phyloP scores from a whole-genome alignment of 345 rosid species.

The Eucalyptus caleyi region DNA sequence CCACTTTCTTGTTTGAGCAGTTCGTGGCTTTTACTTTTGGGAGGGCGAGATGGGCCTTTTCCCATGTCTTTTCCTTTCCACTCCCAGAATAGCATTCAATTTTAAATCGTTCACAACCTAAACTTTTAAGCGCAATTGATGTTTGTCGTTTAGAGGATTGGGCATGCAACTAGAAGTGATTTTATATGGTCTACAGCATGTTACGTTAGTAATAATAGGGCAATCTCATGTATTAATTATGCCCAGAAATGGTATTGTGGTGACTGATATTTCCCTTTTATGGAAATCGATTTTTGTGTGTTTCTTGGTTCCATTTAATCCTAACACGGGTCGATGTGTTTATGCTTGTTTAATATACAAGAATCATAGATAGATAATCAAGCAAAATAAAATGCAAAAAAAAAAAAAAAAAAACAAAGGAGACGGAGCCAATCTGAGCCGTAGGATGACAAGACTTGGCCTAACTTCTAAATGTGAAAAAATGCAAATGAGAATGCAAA shows the following conservation, averaged over 20 bases:
- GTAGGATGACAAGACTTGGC: not conserved
- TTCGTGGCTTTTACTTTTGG: not conserved
- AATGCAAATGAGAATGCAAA: not conserved
- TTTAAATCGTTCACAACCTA: not conserved
- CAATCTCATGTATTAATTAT: not conserved
- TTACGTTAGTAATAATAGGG: not conserved
- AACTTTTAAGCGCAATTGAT: not conserved
- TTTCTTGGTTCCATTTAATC: not conserved
- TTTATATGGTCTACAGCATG: not conserved
- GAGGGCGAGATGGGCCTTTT: not conserved
- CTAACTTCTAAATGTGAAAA: not conserved
- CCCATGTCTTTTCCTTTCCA: not conserved
- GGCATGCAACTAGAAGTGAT: not conserved
- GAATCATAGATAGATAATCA: not conserved
- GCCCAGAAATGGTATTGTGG: not conserved
- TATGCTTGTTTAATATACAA: not conserved
- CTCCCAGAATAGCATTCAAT: not conserved
- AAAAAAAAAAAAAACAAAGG: too few relatives aligned
- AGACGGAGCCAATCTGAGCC: not conserved
- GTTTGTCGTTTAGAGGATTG: not conserved
- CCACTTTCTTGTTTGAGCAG: not conserved
- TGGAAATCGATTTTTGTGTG: not conserved
- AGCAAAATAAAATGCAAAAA: not conserved
- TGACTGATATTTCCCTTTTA: not conserved
- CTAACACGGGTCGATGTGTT: not conserved